Evolutionary conservation across 805 yeast genomes (phyloP).

Genomic region (Kodamaea fukazawae): DNA sequence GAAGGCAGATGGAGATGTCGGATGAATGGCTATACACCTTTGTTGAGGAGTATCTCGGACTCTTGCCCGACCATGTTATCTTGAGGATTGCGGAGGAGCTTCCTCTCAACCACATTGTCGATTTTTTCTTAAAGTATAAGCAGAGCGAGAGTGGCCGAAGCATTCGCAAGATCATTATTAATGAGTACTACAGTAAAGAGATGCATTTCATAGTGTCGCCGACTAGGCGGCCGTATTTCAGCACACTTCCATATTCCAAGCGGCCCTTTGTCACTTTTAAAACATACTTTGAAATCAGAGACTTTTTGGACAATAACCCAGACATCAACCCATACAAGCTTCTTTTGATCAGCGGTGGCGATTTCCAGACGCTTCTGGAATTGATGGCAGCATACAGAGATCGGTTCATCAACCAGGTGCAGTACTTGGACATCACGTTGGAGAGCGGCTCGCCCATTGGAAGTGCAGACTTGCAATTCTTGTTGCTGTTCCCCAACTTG

Average conservation of each 20-base stretch:
- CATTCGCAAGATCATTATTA: slow-evolving; percentile 23
- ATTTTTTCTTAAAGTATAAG: slow-evolving; percentile 19
- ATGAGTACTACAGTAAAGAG: slow-evolving; percentile 28
- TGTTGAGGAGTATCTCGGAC: slow-evolving; percentile 9
- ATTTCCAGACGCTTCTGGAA: slow-evolving; percentile 25
- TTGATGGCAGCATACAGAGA: slow-evolving; percentile 21
- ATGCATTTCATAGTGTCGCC: slow-evolving; percentile 35
- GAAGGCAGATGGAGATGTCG: too few species aligned
- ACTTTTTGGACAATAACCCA: slow-evolving; percentile 27
- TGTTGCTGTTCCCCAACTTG: slow-evolving; percentile 25
- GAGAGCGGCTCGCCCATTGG: slow-evolving; percentile 23
- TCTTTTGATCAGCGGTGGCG: slow-evolving; percentile 31
- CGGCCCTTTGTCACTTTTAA: slow-evolving; percentile 14
- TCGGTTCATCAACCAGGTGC: slow-evolving; percentile 14
- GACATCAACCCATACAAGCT: slow-evolving; percentile 27
- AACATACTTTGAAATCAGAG: slow-evolving; percentile 30
- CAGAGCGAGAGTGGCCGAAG: slow-evolving; percentile 9
- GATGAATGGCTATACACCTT: slow-evolving; percentile 1
- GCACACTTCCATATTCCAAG: slow-evolving; percentile 7
- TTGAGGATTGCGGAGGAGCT: slow-evolving; percentile 17
- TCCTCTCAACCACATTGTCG: slow-evolving; percentile 21
- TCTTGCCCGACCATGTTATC: slow-evolving; percentile 24
- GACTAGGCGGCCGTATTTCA: slow-evolving; percentile 20
- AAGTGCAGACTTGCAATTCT: slow-evolving; percentile 18
- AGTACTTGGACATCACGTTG: slow-evolving; percentile 25